Evolutionary conservation across 805 yeast species (phyloP), one percentile per base, ranked within the genome.

Genomic region (Wickerhamiella cacticola): DNA sequence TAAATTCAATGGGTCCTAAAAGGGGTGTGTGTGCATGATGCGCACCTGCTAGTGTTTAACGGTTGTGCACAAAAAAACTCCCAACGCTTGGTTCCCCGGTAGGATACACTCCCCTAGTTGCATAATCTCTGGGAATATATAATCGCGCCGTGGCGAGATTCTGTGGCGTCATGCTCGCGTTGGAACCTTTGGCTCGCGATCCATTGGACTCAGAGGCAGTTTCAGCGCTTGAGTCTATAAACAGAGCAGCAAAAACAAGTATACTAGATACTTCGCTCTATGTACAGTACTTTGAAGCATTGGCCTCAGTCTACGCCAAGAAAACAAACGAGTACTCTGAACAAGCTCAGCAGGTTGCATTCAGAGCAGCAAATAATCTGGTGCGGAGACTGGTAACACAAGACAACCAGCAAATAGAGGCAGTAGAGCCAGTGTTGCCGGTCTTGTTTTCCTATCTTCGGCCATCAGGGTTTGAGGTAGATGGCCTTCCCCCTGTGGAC

Each of bases 341-440:
- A 3, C 48, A 50, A 7, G 50, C 56, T n/a, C 52, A 51, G 12
- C 41, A 56, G 1, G 50, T 62, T 13, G 60, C 72, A 0, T 70
- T 72, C 50, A 66, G 74, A 1, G 58, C 74, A 24, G 54, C 71
- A 16, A 70, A 74, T 51, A 71, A 72, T 53, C 54, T 73, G 13
- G 62, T 69, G 21, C 70, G 70, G 50, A 60, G 76, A 8, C 63
- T 69, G 6, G 65, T 69, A 21, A 63, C 65, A 54, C 76, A 60
- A 46, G 62, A 67, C 33, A 59, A 61, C n/a, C 50, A 57, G 12
- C 57, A 59, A 15, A 57, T 69, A 5, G 49, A 55, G n/a, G 56
- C 52, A n/a, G 56, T 63, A 16, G 56, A 66, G 8, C 53, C 58
- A 28, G 64, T 66, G 38, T 57, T 64, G 24, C 66, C 66, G 3